These are phyloP conservation scores for Colletotrichum paranaense DNA, from an alignment of 2,329 filamentous ascomycete species.

Conservation along the genomic window DNA sequence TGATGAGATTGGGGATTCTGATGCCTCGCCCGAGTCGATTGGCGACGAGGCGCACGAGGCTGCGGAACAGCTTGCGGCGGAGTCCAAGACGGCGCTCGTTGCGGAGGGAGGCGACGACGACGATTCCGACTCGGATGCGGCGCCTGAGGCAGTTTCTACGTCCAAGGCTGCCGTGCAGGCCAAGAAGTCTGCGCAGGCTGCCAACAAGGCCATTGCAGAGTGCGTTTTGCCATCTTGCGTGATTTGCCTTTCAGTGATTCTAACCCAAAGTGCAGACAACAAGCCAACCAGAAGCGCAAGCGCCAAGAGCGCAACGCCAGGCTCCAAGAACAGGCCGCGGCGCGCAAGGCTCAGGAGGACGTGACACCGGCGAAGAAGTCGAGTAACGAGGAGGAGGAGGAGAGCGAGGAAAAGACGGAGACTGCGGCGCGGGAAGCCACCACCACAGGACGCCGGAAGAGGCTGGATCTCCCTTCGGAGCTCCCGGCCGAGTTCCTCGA, in stretches of 20 bases:
- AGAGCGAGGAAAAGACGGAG: conserved; percentile 39
- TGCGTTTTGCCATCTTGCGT: conserved; percentile 45
- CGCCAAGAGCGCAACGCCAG: conserved; percentile 65
- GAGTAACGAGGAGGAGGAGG: conserved; percentile 1
- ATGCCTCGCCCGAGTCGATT: conserved; percentile 16
- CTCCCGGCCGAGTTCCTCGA: conserved; percentile 67
- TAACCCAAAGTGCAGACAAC: conserved; percentile 53
- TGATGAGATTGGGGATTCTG: conserved; percentile 30
- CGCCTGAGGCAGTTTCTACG: conserved; percentile 69
- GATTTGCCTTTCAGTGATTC: not conserved
- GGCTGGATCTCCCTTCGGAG: conserved; percentile 53
- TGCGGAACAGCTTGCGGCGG: conserved; percentile 18
- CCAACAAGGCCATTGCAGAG: conserved; percentile 63
- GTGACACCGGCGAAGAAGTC: conserved; percentile 22
- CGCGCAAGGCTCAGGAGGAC: conserved; percentile 52
- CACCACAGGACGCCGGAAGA: conserved; percentile 41
- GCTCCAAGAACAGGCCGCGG: conserved; percentile 66
- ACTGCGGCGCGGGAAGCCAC: conserved; percentile 33
- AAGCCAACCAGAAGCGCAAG: conserved; percentile 63
- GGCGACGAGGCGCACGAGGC: conserved; percentile 4
- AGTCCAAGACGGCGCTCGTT: conserved; percentile 41
- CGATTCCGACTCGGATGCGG: conserved; percentile 64
- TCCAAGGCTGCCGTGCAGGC: conserved; percentile 58
- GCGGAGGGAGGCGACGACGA: conserved; percentile 49
- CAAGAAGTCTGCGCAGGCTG: conserved; percentile 57